phyloP scores from a whole-genome alignment of 805 yeast genomes.

The Candida silvatica region DNA sequence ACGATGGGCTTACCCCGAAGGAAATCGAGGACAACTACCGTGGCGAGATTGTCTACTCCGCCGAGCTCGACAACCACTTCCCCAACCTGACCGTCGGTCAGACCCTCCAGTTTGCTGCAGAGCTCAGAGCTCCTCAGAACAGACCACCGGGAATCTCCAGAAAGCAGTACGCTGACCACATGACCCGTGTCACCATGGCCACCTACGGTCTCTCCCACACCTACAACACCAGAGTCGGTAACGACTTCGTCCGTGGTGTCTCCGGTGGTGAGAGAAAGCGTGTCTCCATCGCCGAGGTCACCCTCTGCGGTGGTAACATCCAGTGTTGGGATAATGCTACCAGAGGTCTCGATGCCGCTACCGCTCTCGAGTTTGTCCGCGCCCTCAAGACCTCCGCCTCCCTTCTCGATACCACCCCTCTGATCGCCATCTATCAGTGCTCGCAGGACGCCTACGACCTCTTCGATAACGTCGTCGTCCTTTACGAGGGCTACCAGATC shows the following conservation, averaged over 20 bases:
- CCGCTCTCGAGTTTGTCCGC: conserved; percentile 55
- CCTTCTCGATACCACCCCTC: conserved; percentile 38
- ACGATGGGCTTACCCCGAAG: conserved; percentile 44
- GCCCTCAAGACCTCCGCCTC: conserved; percentile 51
- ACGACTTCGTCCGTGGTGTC: conserved; percentile 55
- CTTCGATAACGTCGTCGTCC: conserved; percentile 32
- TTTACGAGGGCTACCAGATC: conserved; percentile 37
- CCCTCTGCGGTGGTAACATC: conserved; percentile 27
- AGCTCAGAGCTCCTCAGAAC: conserved; percentile 51
- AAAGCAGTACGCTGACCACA: conserved; percentile 42
- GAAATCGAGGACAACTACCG: conserved; percentile 46
- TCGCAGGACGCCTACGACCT: conserved; percentile 36
- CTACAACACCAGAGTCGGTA: conserved; percentile 51
- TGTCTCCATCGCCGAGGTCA: conserved; percentile 53
- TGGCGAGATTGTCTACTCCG: conserved; percentile 65
- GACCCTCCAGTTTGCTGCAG: conserved; percentile 57
- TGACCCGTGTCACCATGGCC: conserved; percentile 35
- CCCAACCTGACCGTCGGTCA: conserved; percentile 62
- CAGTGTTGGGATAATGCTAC: conserved; percentile 66
- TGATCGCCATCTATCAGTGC: conserved; percentile 42
- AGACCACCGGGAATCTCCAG: conserved; percentile 54
- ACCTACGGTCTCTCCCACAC: conserved; percentile 35
- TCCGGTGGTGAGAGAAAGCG: conserved; percentile 65
- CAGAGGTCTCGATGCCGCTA: conserved; percentile 65
- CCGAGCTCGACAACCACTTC: conserved; percentile 61